Evolutionary conservation across 2,329 filamentous ascomycete species (phyloP).

Genomic region (Trichoderma semiorbis): DNA sequence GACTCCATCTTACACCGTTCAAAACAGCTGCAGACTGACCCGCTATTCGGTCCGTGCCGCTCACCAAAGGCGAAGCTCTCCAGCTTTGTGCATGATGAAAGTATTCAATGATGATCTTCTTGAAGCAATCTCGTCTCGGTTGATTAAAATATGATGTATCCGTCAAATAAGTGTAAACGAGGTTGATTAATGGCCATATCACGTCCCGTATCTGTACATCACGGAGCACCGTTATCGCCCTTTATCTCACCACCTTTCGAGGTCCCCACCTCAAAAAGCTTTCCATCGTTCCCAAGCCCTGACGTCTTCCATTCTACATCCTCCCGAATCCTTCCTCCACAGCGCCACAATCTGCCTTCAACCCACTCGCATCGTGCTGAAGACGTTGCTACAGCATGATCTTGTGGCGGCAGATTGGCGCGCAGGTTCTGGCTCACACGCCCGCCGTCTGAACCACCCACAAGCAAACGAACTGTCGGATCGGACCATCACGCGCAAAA

Average conservation of each 20-base stretch:
- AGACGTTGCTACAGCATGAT: conserved; percentile 5
- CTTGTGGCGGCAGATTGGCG: conserved; percentile 19
- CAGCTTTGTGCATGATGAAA: neutral
- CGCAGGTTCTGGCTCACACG: conserved; percentile 18
- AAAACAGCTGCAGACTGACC: conserved; percentile 3
- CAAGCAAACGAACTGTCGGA: neutral
- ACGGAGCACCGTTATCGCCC: neutral
- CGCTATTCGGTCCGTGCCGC: conserved; percentile 14
- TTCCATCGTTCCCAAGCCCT: neutral
- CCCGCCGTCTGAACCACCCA: conserved; percentile 9
- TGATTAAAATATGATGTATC: neutral
- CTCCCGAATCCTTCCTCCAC: neutral
- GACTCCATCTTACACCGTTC: neutral
- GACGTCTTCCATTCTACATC: conserved; percentile 7
- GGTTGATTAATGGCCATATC: neutral
- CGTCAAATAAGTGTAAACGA: neutral
- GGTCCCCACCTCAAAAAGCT: conserved; percentile 14
- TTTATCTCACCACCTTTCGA: neutral
- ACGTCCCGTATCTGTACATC: neutral
- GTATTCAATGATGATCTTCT: neutral
- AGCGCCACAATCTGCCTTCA: neutral
- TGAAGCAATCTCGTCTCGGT: neutral
- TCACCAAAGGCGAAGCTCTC: neutral
- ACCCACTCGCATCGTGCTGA: conserved; percentile 4
- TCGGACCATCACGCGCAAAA: neutral